phyloP scores from a whole-genome alignment of 2,329 filamentous ascomycete species.

The Alternaria burnsii region DNA sequence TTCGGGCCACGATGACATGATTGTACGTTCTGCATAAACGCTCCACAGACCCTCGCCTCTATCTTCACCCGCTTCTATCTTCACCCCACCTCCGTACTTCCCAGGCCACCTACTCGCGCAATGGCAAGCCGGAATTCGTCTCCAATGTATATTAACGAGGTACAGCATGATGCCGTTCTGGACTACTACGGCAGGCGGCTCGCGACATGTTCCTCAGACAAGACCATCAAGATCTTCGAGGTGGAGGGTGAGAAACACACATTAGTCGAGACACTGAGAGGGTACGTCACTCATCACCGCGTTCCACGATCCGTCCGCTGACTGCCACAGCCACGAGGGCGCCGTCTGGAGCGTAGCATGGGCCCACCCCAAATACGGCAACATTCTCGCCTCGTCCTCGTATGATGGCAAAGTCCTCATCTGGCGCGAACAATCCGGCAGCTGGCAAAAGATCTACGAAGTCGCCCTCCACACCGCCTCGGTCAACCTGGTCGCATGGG shows the following conservation, averaged over 20 bases:
- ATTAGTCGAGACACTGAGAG: constrained; percentile 90
- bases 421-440: constrained; percentile 81
- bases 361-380: constrained; percentile 97
- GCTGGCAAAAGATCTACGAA: constrained; percentile 83
- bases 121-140: constrained; percentile 32
- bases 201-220: constrained; percentile 96
- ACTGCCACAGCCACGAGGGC: constrained; percentile 80
- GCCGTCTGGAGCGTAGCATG: constrained; percentile 98
- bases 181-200: constrained; percentile 98
- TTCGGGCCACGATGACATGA: constrained; percentile 98
- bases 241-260: constrained; percentile 92
- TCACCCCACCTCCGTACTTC: neutral
- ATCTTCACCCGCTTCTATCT: neutral
- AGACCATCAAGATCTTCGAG: constrained; percentile 99
- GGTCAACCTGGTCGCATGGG: constrained; percentile 97
- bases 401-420: constrained; percentile 99
- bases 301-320: constrained; percentile 10
- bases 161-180: constrained; percentile 93
- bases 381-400: constrained; percentile 91
- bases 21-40: constrained; percentile 71
- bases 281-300: constrained; percentile 64
- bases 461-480: constrained; percentile 93
- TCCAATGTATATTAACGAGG: constrained; percentile 44
- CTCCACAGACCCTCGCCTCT: constrained; percentile 2
- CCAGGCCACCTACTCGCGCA: constrained; percentile 14